phyloP scores from a whole-genome alignment of 139 green algal genomes.

The Tetratostichococcus sp. region DNA sequence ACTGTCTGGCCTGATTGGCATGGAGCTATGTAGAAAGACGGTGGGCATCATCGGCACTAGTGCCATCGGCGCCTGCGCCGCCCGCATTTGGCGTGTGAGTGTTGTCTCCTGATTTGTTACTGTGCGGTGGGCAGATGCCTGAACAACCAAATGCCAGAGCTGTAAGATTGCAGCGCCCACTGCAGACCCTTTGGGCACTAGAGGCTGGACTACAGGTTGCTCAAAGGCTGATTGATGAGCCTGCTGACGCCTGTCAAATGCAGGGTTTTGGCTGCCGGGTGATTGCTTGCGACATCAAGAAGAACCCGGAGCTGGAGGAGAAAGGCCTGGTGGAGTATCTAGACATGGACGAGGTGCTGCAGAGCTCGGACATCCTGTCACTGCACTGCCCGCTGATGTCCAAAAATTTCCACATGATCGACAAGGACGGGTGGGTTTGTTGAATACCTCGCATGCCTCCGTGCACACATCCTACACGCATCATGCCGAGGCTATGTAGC shows the following conservation, averaged over 20 bases:
- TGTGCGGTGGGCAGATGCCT: no score
- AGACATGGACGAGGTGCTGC: constrained; percentile 47
- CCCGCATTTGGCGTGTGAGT: constrained; percentile 11
- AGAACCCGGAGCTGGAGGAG: constrained; percentile 39
- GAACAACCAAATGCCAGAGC: no score
- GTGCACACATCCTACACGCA: no score
- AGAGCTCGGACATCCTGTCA: constrained; percentile 50
- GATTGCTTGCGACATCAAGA: constrained; percentile 51
- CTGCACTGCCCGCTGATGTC: constrained; percentile 67
- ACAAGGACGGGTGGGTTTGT: constrained; percentile 42
- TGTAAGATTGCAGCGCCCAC: no score
- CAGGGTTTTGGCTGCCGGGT: constrained; percentile 61
- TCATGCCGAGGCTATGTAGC: no score
- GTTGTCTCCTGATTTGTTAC: neutral
- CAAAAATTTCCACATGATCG: constrained; percentile 70
- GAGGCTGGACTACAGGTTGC: no score
- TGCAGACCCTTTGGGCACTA: no score
- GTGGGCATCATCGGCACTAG: constrained; percentile 79
- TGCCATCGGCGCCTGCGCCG: constrained; percentile 54
- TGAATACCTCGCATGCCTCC: no score
- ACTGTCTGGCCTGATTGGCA: constrained; percentile 70
- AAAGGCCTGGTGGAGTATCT: constrained; percentile 59
- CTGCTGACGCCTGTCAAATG: neutral
- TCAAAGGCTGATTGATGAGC: no score
- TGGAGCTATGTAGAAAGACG: constrained; percentile 62